Evolutionary conservation across 1,284 basidiomycete genomes (phyloP).

Genomic region (Cryptococcus wingfieldii): DNA sequence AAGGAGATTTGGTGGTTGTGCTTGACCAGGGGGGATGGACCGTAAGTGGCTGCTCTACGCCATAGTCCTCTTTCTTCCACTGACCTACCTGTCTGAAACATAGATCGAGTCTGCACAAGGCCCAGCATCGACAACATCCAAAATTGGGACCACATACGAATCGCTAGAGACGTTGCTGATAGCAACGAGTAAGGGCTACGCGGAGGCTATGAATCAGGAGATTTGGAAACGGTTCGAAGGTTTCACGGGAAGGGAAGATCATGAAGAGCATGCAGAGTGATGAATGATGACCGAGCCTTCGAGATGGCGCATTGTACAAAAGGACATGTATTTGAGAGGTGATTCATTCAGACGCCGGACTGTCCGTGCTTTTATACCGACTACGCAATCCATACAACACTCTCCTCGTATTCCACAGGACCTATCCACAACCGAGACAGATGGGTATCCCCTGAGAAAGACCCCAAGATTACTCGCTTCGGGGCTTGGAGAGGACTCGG

Average conservation of each 20-base stretch:
- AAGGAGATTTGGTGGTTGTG: slow-evolving; percentile 19
- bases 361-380: too few species aligned
- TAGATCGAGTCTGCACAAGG: slow-evolving; percentile 3
- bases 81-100: too few species aligned
- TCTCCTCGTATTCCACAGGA: too few species aligned
- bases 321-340: too few species aligned
- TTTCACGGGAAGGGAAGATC: slow-evolving; percentile 3
- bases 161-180: slow-evolving; percentile 41
- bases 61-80: not conserved
- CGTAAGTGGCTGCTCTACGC: slow-evolving; percentile 19
- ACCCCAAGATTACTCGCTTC: not conserved
- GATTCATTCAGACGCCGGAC: too few species aligned
- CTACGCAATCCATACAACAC: too few species aligned
- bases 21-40: slow-evolving; percentile 37
- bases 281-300: not conserved
- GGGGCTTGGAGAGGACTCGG: slow-evolving; percentile 16
- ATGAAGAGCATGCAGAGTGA: not conserved
- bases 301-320: too few species aligned
- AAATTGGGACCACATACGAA: slow-evolving; percentile 29
- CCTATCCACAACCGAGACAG: too few species aligned
- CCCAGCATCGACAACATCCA: not conserved
- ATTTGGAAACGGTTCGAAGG: slow-evolving; percentile 32
- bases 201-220: slow-evolving; percentile 35
- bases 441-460: too few species aligned
- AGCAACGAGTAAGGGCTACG: slow-evolving; percentile 33